These are phyloP conservation scores for Rhodotorula glutinis DNA, from an alignment of 1,284 basidiomycete species.

Conservation along the genomic window DNA sequence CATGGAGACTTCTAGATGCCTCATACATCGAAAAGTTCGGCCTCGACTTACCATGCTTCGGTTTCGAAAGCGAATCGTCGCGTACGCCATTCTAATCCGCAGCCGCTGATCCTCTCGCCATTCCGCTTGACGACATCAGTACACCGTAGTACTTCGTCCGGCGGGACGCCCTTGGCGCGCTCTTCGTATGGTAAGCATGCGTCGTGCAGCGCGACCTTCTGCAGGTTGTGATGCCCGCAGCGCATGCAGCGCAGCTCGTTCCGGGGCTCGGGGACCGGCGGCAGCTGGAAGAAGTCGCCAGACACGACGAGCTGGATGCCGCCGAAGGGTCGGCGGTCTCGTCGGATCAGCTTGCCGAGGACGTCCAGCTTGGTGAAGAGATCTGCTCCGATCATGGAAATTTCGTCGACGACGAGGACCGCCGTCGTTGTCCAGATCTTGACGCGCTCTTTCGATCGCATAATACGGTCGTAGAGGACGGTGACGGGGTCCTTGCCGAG, in stretches of 20 bases:
- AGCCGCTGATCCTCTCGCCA: conserved; percentile 9
- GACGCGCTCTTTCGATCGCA: neutral
- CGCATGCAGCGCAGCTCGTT: conserved; percentile 23
- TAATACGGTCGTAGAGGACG: conserved; percentile 19
- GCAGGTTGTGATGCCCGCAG: conserved; percentile 25
- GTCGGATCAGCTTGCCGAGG: conserved; percentile 34
- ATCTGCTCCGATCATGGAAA: conserved; percentile 33
- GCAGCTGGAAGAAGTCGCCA: conserved; percentile 39
- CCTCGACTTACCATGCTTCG: conserved; percentile 26
- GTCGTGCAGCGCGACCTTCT: conserved; percentile 14
- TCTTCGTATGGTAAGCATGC: conserved; percentile 27
- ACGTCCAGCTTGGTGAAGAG: conserved; percentile 33
- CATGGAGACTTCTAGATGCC: too few species aligned
- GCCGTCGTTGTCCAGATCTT: conserved; percentile 21
- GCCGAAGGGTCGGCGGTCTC: conserved; percentile 27
- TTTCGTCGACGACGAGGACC: conserved; percentile 36
- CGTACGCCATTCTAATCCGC: conserved; percentile 19
- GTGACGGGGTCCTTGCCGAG: conserved; percentile 26
- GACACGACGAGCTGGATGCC: conserved; percentile 35
- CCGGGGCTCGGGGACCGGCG: conserved; percentile 29
- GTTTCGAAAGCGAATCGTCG: conserved; percentile 34
- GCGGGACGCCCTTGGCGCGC: neutral
- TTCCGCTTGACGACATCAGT: conserved; percentile 1
- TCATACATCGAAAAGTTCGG: too few species aligned
- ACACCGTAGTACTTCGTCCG: conserved; percentile 21